A percentile compares a stretch with the other conserved stretches of the same genome.
These are phyloP conservation scores for Dissophora ornata DNA, from an alignment of 192 early-diverging fungal genomes.

Conservation along the genomic window DNA sequence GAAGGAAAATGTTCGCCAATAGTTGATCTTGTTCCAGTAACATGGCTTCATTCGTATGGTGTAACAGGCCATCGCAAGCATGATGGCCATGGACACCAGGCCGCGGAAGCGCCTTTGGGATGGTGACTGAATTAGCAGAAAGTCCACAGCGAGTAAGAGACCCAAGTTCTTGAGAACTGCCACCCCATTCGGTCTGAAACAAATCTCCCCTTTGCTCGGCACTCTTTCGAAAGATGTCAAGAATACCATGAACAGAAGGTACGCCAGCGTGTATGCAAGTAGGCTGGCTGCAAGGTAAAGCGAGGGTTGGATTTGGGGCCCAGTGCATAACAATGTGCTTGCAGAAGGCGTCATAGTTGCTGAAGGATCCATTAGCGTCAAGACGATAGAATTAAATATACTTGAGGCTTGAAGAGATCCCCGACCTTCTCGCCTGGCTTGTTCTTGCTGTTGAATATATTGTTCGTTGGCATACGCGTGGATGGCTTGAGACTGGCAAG, in stretches of 20 bases:
- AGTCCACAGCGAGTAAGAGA: slow-evolving; percentile 74
- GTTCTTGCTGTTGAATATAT: slow-evolving; percentile 14
- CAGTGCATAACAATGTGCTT: slow-evolving; percentile 23
- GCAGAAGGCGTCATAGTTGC: slow-evolving; percentile 16
- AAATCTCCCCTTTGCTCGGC: slow-evolving; percentile 75
- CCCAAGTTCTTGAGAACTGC: slow-evolving; percentile 81
- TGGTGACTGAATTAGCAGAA: slow-evolving; percentile 69
- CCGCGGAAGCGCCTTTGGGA: slow-evolving; percentile 70
- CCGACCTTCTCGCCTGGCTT: slow-evolving; percentile 6
- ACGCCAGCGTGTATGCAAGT: slow-evolving; percentile 71
- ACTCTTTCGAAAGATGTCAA: slow-evolving; percentile 78
- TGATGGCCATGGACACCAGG: slow-evolving; percentile 74
- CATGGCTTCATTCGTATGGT: slow-evolving; percentile 78
- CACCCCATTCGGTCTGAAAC: slow-evolving; percentile 77
- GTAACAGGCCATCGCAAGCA: slow-evolving; percentile 77
- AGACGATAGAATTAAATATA: slow-evolving; percentile 9
- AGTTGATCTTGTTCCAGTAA: slow-evolving; percentile 82
- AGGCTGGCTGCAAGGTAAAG: slow-evolving; percentile 70
- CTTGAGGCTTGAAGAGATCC: background rate
- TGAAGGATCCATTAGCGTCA: slow-evolving; percentile 32
- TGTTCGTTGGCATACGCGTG: slow-evolving; percentile 37
- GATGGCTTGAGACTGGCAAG: slow-evolving; percentile 45
- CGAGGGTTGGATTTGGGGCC: slow-evolving; percentile 60
- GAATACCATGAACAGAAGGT: slow-evolving; percentile 74
- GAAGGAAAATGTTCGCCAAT: slow-evolving; percentile 72